Evolutionary conservation across 495 filamentous ascomycete species (phyloP).

Genomic region (Neurospora sp.): DNA sequence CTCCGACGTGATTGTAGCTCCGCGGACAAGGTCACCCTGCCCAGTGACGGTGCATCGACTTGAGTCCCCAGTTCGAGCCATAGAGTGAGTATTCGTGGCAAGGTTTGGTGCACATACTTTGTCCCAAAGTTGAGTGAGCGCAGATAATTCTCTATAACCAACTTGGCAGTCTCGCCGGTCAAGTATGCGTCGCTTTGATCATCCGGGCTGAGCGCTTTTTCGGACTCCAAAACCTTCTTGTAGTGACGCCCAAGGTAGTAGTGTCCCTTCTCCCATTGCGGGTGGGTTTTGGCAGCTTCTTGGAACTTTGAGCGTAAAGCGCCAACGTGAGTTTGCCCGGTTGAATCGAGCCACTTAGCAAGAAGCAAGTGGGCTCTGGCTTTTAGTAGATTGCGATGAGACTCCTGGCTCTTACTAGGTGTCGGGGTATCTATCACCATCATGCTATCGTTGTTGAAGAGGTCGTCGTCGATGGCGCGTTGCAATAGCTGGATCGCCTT

Average conservation of each 20-base stretch:
- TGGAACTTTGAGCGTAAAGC: conserved; percentile 71
- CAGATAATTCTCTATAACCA: conserved; percentile 88
- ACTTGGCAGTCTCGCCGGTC: conserved; percentile 72
- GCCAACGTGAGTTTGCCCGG: conserved; percentile 78
- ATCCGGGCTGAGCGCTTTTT: conserved; percentile 61
- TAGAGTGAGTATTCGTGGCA: conserved; percentile 81
- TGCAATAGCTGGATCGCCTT: conserved; percentile 89
- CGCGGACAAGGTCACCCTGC: conserved; percentile 50
- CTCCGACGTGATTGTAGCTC: conserved; percentile 47
- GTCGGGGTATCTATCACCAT: conserved; percentile 34
- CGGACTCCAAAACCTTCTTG: conserved; percentile 87
- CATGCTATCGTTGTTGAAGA: conserved; percentile 36
- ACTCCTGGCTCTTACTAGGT: conserved; percentile 30
- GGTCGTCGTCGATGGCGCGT: conserved; percentile 67
- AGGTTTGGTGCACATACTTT: conserved; percentile 89
- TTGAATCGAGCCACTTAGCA: conserved; percentile 92
- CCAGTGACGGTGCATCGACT: conserved; percentile 55
- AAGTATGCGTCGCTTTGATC: conserved; percentile 48
- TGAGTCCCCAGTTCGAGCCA: conserved; percentile 87
- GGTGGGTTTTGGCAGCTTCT: conserved; percentile 49
- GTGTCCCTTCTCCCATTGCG: conserved; percentile 88
- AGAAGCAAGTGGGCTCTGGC: conserved; percentile 70
- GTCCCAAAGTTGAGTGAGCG: conserved; percentile 76
- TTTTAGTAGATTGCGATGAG: conserved; percentile 44
- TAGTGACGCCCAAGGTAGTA: conserved; percentile 97